Base-by-base conservation (phyloP, 208 protist species). In the Leishmania martiniquensis region DNA sequence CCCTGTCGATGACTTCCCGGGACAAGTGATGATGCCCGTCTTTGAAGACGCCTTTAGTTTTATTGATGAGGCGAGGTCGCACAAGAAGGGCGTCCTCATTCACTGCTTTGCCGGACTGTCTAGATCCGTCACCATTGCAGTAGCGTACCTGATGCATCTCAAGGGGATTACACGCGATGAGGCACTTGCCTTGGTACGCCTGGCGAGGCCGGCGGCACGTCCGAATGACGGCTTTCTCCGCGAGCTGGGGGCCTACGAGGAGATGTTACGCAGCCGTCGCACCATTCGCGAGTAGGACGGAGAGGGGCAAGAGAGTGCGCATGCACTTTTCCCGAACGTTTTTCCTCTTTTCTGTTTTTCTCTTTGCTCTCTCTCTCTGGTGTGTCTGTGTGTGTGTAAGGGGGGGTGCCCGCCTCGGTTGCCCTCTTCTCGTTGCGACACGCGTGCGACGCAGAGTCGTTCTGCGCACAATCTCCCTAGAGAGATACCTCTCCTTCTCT, bases 101-200 rank as follows among this genome's bases (percentile, higher is more conserved):
- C 95, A 98, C 82, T 98, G 95, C 81, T 98, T 98, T 73, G 95
- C 93, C 1, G 95, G 95, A 15, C 75, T 98, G n/a, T 97, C 93
- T 5, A 91, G 95, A 13, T 98, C 95, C 22, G 95, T 93, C 32
- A 91, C 93, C 9, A 84, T 97, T 25, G 90, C 88, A 0, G 90
- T 85, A 4, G 95, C 95, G 20, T 98, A 98, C 80, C 71, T 98
- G 7, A 98, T 98, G 93, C 88, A 89, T 32, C 75, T 83, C 4
- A 82, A 92, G 42, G 60, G 82, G 12, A 87, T 93, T 76, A 90
- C 86, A 10, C 57, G 83, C 13, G 91, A 97, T 62, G 75, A 93
- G 47, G 93, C 95, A 0, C 82, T 97, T 39, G 60, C 82, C 25
- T 52, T 94, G 37, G 93, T 97, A 32, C 82, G 83, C 2, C 68